These are phyloP conservation scores for Neofusicoccum sp. DNA, from an alignment of 2,329 filamentous ascomycete genomes.

Conservation along the genomic window DNA sequence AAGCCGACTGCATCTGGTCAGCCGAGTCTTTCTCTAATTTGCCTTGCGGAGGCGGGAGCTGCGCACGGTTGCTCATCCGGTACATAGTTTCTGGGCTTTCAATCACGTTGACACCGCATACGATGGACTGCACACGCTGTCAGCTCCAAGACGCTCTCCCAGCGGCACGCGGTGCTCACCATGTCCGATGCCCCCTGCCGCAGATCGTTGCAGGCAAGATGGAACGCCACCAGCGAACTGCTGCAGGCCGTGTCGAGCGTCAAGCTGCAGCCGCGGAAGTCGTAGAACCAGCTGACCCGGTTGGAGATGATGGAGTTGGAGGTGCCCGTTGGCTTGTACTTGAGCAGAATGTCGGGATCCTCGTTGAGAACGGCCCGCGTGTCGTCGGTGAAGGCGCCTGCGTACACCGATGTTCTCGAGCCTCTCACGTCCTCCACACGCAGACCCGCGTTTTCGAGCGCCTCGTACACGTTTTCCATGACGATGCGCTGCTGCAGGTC, in stretches of 20 bases:
- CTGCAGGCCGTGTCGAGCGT: conserved; percentile 36
- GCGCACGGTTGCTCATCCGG: neutral
- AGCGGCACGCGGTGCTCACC: neutral
- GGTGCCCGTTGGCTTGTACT: neutral
- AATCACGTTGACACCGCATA: conserved; percentile 26
- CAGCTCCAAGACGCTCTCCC: neutral
- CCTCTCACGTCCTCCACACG: conserved; percentile 7
- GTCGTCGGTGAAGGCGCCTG: conserved; percentile 9
- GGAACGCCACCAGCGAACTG: conserved; percentile 27
- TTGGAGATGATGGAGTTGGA: conserved; percentile 25
- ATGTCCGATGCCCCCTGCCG: conserved; percentile 17
- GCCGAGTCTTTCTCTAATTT: no score
- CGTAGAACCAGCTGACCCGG: conserved; percentile 10
- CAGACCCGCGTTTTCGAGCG: conserved; percentile 12
- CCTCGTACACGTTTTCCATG: conserved; percentile 23
- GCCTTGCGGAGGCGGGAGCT: no score
- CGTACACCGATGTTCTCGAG: conserved; percentile 15
- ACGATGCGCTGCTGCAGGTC: conserved; percentile 22
- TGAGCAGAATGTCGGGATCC: conserved; percentile 3
- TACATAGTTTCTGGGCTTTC: conserved; percentile 25
- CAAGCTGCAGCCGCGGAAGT: conserved; percentile 26
- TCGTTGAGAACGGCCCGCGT: conserved; percentile 14
- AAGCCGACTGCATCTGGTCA: conserved; percentile 13
- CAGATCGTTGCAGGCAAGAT: conserved; percentile 26
- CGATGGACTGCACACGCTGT: conserved; percentile 21